Evolutionary conservation across 176 grass and related monocot species (phyloP), one percentile per base, ranked within the genome.

Genomic region (Juncus effusus): DNA sequence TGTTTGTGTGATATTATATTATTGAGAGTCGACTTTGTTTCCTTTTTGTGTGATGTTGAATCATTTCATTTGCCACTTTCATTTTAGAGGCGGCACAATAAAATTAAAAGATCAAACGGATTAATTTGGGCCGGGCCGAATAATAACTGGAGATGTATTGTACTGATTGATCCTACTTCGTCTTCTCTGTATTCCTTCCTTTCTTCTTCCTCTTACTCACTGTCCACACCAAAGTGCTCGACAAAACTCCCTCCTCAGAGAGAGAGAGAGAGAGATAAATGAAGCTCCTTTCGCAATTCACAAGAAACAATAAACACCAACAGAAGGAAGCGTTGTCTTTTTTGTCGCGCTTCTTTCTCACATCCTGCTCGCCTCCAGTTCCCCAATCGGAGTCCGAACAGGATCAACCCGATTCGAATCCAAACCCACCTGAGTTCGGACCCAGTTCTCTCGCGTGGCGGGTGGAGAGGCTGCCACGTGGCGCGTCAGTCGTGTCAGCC

Each of bases 401-500:
- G 7, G 37, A 10, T 40, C n/a, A 70, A 12, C 16, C 38, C 53
- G 38, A 9, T 9, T 55, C n/a, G 3, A 54, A 71, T 59, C 69
- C 54, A 11, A 72, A 10, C 15, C 13, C 51, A n/a, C 38, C 52
- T 37, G 51, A 40, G 4, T 42, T 28, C 11, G 67, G 7, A 57
- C 3, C 51, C 3, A 57, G 55, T 44, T 89, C 88, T 4, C 78
- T 97, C 49, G 76, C 80, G 36, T 71, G 63, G 68, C 69, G 82
- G 72, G 70, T 97, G 80, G 94, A 97, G 82, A 84, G 51, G 56
- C 67, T 87, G 67, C 56, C 38, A 38, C 70, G 62, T 11, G 56
- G 50, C 39, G 69, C 72, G n/a, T 92, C 93, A 41, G 88, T 84
- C 10, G 54, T 73, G 67, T 56, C 35, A 19, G 85, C 93, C 59